A percentile compares a stretch with the other conserved stretches of the same genome.
Conservation (phyloP, 108 stramenopile species). For the Chaetoceros muelleri region DNA sequence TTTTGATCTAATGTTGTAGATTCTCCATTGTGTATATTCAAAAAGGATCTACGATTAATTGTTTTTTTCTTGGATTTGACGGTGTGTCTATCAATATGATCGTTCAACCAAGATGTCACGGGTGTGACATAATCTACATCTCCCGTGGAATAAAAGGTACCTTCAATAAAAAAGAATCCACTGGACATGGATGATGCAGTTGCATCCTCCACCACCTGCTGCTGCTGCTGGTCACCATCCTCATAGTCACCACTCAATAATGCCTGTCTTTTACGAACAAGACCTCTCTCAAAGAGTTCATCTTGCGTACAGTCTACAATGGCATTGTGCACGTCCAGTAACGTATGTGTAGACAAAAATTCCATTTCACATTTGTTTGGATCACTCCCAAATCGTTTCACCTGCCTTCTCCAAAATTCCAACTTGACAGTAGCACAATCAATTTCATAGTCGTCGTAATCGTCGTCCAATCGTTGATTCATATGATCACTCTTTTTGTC, state of each 20-base stretch:
- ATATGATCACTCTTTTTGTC: not conserved
- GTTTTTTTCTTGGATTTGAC: conserved; percentile 1
- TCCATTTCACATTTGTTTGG: conserved; percentile 55
- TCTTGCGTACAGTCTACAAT: conserved; percentile 48
- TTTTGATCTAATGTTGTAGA: not conserved
- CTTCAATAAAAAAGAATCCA: conserved; percentile 72
- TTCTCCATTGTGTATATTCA: not conserved
- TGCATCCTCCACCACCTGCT: conserved; percentile 18
- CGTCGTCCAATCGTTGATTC: not conserved
- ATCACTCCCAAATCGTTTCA: conserved; percentile 35
- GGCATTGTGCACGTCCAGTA: conserved; percentile 59
- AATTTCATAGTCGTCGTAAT: not conserved
- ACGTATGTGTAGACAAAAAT: conserved; percentile 50
- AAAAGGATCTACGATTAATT: not conserved
- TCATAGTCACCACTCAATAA: conserved; percentile 56
- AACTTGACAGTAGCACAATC: conserved; percentile 34
- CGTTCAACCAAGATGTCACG: conserved; percentile 27
- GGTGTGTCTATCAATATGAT: not conserved
- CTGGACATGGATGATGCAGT: conserved; percentile 3
- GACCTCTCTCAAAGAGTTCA: conserved; percentile 15
- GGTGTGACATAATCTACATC: conserved; percentile 34
- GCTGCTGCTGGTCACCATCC: conserved; percentile 41
- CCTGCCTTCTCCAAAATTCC: conserved; percentile 46
- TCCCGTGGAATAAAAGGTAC: conserved; percentile 53
- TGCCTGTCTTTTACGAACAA: no score